phyloP scores from a whole-genome alignment of 78 protist species.

The Ministeria vibrans region DNA sequence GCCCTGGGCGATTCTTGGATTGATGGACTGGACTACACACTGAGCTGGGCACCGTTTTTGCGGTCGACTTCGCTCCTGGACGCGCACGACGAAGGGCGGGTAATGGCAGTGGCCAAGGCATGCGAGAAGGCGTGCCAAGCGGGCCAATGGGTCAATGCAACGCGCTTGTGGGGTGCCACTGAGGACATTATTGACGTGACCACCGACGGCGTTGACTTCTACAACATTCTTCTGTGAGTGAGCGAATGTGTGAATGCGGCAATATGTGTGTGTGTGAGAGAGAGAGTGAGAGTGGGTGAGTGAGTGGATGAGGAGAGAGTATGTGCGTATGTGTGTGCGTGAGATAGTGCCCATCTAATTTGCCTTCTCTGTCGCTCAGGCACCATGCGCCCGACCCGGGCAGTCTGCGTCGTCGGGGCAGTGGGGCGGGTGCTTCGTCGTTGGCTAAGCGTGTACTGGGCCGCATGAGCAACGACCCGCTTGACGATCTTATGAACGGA shows the following conservation, averaged over 20 bases:
- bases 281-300: no score
- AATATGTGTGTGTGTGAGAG: no score
- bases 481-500: neutral
- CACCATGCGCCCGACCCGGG: no score
- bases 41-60: slow-evolving; percentile 6
- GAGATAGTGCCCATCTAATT: no score
- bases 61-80: neutral
- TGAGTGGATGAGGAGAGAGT: no score
- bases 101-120: neutral
- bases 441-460: no score
- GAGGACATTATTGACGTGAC: neutral
- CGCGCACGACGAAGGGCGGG: neutral
- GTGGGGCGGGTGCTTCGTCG: no score
- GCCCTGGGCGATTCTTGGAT: slow-evolving; percentile 20
- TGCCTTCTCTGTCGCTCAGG: no score
- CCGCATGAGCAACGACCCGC: neutral
- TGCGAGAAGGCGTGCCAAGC: neutral
- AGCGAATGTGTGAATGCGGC: no score
- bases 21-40: neutral
- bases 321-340: no score
- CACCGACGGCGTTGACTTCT: neutral
- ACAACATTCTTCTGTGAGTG: neutral
- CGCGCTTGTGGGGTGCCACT: neutral
- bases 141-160: neutral
- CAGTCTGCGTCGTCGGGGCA: no score